Percentiles rank a stretch among this genome's conserved stretches.
phyloP scores from a whole-genome alignment of 129 eudicot species.

The Erigeron canadensis region DNA sequence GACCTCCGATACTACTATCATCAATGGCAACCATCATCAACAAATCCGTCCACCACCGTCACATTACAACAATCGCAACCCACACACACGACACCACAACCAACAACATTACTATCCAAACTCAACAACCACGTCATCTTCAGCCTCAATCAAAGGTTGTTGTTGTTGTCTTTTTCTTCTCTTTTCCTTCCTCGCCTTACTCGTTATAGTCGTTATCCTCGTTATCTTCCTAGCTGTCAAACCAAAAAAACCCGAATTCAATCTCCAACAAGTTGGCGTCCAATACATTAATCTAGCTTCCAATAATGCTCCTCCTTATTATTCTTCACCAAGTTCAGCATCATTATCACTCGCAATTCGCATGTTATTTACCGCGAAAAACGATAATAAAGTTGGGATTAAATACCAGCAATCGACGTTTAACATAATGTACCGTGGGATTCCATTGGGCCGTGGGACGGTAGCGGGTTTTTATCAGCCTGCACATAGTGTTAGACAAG shows the following conservation, averaged over 20 bases:
- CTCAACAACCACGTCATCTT: conserved; percentile 47
- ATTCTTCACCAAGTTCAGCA: conserved; percentile 54
- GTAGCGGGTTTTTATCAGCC: conserved; percentile 80
- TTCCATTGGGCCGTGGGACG: conserved; percentile 75
- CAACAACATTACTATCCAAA: conserved; percentile 48
- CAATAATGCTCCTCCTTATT: conserved; percentile 16
- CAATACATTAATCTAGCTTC: conserved; percentile 64
- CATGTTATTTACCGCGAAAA: conserved; percentile 58
- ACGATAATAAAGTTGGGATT: conserved; percentile 85
- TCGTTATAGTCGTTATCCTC: conserved; percentile 70
- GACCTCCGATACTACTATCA: not conserved
- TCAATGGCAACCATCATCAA: conserved; percentile 22
- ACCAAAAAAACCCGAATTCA: conserved; percentile 81
- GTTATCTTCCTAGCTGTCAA: conserved; percentile 72
- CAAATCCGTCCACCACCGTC: conserved; percentile 21
- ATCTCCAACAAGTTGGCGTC: conserved; percentile 77
- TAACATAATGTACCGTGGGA: conserved; percentile 88
- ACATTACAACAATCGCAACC: conserved; percentile 24
- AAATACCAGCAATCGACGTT: conserved; percentile 78
- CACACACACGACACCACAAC: conserved; percentile 8
- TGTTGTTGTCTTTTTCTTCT: conserved; percentile 95
- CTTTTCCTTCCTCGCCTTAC: conserved; percentile 81
- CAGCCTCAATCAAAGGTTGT: conserved; percentile 89
- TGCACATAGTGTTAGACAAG: conserved; percentile 68
- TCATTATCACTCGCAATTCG: conserved; percentile 66